A percentile compares a stretch with the other conserved stretches of the same genome.
Evolutionary conservation across 73 alveolate genomes (phyloP).

Genomic region (Tetrahymena elliotti): DNA sequence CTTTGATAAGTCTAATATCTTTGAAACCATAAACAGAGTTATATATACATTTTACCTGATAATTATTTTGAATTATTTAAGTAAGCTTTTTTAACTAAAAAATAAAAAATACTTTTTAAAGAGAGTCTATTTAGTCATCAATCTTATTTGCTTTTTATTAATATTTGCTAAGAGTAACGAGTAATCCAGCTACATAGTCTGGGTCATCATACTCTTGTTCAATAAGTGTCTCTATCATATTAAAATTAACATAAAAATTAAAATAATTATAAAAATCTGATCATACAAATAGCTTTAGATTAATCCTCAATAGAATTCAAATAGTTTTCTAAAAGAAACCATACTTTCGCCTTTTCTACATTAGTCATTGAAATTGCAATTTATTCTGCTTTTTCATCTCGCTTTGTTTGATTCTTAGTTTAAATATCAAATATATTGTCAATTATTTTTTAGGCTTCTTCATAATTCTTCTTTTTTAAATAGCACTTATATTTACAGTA

Average conservation of each 20-base stretch:
- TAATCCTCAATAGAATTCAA: neutral
- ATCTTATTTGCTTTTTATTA: neutral
- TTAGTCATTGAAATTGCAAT: neutral
- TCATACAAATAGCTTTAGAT: neutral
- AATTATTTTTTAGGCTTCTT: neutral
- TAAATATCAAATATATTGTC: neutral
- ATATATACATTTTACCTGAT: neutral
- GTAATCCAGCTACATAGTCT: neutral
- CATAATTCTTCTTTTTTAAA: neutral
- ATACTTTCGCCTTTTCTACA: neutral
- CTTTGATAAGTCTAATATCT: neutral
- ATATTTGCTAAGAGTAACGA: neutral
- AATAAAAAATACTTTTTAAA: neutral
- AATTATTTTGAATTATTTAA: too few relatives aligned
- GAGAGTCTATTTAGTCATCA: neutral
- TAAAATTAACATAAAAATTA: neutral
- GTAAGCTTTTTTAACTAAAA: too few relatives aligned
- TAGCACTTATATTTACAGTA: neutral
- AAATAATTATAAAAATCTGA: neutral
- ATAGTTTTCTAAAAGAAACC: neutral
- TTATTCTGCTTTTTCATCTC: neutral
- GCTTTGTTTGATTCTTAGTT: neutral
- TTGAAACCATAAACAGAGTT: neutral
- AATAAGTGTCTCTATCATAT: neutral
- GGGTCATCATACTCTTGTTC: neutral